These are phyloP conservation scores for Gnetum montanum DNA, from an alignment of 75 land plant species.

Conservation along the genomic window DNA sequence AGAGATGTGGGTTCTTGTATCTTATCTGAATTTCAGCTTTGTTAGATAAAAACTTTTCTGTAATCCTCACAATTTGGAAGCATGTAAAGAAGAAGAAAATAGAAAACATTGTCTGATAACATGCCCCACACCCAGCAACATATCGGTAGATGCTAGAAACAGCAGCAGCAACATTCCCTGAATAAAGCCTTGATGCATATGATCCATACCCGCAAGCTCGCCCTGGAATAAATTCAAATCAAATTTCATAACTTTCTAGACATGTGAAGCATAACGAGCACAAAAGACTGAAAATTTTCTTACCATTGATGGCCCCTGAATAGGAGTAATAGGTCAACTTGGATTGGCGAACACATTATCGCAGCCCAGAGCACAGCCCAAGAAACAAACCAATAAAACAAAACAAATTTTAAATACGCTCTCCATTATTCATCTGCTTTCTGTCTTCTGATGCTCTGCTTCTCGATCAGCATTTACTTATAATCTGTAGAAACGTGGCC, in stretches of 20 bases:
- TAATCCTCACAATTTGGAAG: background rate
- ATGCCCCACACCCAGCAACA: conserved; percentile 55
- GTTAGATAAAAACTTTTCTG: background rate
- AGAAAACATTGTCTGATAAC: conserved; percentile 34
- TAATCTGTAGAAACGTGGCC: too few relatives aligned
- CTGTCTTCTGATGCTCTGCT: too few relatives aligned
- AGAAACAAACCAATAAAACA: too few relatives aligned
- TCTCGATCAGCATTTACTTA: too few relatives aligned
- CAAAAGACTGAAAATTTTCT: background rate
- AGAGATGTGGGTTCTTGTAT: background rate
- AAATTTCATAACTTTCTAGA: background rate
- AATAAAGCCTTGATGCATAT: conserved; percentile 25
- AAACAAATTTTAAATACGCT: too few relatives aligned
- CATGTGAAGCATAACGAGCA: background rate
- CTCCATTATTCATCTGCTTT: too few relatives aligned
- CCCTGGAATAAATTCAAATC: conserved; percentile 12
- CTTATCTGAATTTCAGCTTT: background rate
- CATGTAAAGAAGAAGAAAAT: too few relatives aligned
- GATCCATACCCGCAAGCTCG: conserved; percentile 67
- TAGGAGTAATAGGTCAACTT: background rate
- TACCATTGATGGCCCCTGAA: background rate
- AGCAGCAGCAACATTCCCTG: conserved; percentile 45
- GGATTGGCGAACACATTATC: background rate
- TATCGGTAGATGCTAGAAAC: conserved; percentile 29
- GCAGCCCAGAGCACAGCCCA: too few relatives aligned